Percentiles rank a stretch among this genome's conserved stretches.
Conservation (phyloP, 2,329 filamentous ascomycete genomes). For the Alternaria solani region DNA sequence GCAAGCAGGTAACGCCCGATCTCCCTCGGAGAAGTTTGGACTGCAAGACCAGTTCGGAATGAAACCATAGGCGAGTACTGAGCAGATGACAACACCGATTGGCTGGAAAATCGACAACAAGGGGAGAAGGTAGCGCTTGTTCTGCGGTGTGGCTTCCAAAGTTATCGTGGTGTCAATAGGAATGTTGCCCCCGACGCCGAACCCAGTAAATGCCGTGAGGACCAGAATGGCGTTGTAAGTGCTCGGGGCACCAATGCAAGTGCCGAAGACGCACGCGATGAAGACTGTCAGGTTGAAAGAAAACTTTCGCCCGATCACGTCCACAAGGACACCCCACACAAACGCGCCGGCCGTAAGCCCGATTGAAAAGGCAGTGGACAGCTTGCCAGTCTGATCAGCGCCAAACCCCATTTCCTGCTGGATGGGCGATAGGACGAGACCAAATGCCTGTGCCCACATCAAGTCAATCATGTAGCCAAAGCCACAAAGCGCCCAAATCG, state of each 20-base stretch:
- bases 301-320: conserved; percentile 62
- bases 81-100: conserved; percentile 62
- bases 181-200: conserved; percentile 63
- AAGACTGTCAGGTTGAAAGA: conserved; percentile 67
- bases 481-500: conserved; percentile 61
- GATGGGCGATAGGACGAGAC: conserved; percentile 62
- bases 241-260: conserved; percentile 60
- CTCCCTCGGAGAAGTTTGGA: conserved; percentile 59
- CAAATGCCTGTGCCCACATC: conserved; percentile 67
- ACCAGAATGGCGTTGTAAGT: conserved; percentile 62
- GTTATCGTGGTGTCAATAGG: conserved; percentile 65
- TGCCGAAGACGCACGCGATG: conserved; percentile 63
- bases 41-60: conserved; percentile 61
- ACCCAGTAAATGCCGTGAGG: conserved; percentile 63
- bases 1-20: conserved; percentile 57
- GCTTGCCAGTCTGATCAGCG: conserved; percentile 56
- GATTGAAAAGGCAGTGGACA: conserved; percentile 63
- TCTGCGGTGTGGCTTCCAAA: conserved; percentile 64
- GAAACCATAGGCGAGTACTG: conserved; percentile 62
- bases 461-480: conserved; percentile 65
- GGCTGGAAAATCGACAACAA: conserved; percentile 65
- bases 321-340: conserved; percentile 64
- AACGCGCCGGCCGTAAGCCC: conserved; percentile 65
- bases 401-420: conserved; percentile 65
- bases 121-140: conserved; percentile 61